Base-by-base conservation (phyloP, 306 rosid species). In the Potentilla sterilis region DNA sequence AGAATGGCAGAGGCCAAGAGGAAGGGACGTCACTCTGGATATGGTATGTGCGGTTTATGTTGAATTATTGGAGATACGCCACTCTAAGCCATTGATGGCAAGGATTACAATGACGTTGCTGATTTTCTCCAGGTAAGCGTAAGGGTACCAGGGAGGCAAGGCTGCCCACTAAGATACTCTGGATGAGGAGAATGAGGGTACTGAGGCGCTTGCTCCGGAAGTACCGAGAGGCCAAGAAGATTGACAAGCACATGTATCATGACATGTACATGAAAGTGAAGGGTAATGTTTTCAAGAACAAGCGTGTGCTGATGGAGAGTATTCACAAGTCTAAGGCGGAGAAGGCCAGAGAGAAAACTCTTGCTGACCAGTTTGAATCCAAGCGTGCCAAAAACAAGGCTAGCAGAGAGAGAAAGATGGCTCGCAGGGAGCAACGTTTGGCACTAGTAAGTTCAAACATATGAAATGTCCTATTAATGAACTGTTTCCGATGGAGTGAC, bases 11-110 rank as follows among this genome's bases (percentile, higher is more conserved):
- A 81, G 83, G 98, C 98, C 21, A 92, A 95, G 93, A 87, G 90
- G 84, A 95, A 95, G 87, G 98, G 98, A 3, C 91, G 98, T 8
- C 98, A 92, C 87, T 92, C 98, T 16, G 98, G 98, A 22, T 87
- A 92, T 77, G 98, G 98, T 92, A 95, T 18, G 69, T 19, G 42
- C 7, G 41, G 43, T 21, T 35, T 16, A 4, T 38, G 16, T 62
- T 22, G 59, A 12, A 5, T 14, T 42, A 40, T 73, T 8, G 2
- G 7, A 7, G 24, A 34, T 28, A 28, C 0, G 16, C 5, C 47
- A 28, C 22, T 34, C 2, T 1, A n/a, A 22, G 38, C 19, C 8
- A 4, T 38, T 6, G 41, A 6, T 21, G 38, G 16, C 6, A 3
- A 19, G 41, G 52, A 44, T 14, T 22, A 24, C 7, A 15, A n/a